phyloP scores from a whole-genome alignment of 257 asterid genomes.

The Penstemon davidsonii region DNA sequence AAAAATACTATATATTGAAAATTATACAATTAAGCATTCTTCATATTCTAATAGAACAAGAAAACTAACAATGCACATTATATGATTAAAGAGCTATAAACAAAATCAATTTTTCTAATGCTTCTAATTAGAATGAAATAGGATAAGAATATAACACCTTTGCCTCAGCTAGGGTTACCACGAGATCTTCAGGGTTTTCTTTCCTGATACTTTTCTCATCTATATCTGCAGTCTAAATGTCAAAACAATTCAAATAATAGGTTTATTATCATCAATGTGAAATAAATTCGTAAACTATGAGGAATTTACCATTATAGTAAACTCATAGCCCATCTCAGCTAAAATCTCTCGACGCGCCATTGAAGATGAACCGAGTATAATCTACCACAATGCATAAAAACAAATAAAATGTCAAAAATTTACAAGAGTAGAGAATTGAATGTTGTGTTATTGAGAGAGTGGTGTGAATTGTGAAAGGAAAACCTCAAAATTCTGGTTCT shows the following conservation, averaged over 20 bases:
- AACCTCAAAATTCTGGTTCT: slow-evolving; percentile 50
- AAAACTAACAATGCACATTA: no score
- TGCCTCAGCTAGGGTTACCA: slow-evolving; percentile 83
- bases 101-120: no score
- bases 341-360: slow-evolving; percentile 70
- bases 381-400: slow-evolving; percentile 36
- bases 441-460: not conserved
- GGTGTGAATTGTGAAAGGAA: not conserved
- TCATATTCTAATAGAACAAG: no score
- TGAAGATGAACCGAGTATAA: slow-evolving; percentile 85
- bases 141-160: slow-evolving; percentile 44
- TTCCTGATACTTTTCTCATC: slow-evolving; percentile 79
- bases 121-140: not conserved
- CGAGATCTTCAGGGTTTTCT: slow-evolving; percentile 78
- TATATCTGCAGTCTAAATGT: slow-evolving; percentile 70
- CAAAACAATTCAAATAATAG: slow-evolving; percentile 14
- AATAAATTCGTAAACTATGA: not conserved
- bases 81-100: no score
- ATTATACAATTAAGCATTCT: no score
- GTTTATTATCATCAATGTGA: not conserved
- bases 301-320: slow-evolving; percentile 56
- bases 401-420: not conserved
- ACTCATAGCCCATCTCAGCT: slow-evolving; percentile 72
- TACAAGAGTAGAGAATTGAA: slow-evolving; percentile 1
- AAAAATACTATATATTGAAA: no score